Evolutionary conservation across 768 basidiomycete genomes (phyloP).

Genomic region (Leucocoprinus sp.): DNA sequence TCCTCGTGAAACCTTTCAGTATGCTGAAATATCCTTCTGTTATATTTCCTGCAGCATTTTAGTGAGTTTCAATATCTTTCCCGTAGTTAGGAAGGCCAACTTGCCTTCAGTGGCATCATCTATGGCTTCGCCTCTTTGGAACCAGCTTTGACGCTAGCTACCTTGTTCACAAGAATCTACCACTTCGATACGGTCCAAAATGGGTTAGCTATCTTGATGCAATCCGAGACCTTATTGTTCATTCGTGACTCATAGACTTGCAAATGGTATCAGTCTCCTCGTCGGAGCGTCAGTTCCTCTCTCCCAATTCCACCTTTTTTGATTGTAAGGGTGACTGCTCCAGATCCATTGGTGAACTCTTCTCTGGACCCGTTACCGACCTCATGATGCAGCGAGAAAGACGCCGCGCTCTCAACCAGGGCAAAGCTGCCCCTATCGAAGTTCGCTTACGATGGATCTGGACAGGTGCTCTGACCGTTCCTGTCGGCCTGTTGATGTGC

Average conservation of each 20-base stretch:
- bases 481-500: conserved; percentile 27
- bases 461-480: conserved; percentile 29
- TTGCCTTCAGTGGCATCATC: conserved; percentile 22
- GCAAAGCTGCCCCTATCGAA: conserved; percentile 22
- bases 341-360: conserved; percentile 28
- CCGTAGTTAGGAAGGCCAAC: not conserved
- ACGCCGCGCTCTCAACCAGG: conserved; percentile 18
- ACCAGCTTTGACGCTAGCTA: conserved; percentile 29
- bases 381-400: conserved; percentile 28
- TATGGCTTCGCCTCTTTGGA: conserved; percentile 34
- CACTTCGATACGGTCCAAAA: conserved; percentile 30
- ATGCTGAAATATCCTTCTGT: conserved; percentile 36
- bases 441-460: conserved; percentile 31
- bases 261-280: conserved; percentile 28
- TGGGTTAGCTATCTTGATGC: conserved; percentile 18
- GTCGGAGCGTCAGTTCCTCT: conserved; percentile 24
- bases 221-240: not conserved
- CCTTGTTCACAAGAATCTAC: conserved; percentile 29
- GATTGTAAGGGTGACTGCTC: not conserved
- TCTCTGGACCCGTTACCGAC: conserved; percentile 29
- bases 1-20: conserved; percentile 25
- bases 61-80: conserved; percentile 17
- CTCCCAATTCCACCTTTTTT: not conserved
- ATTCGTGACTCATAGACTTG: conserved; percentile 18
- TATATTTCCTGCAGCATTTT: conserved; percentile 27